Base-by-base conservation (phyloP, 2,329 filamentous ascomycete genomes). In the Cercospora brassicicola region DNA sequence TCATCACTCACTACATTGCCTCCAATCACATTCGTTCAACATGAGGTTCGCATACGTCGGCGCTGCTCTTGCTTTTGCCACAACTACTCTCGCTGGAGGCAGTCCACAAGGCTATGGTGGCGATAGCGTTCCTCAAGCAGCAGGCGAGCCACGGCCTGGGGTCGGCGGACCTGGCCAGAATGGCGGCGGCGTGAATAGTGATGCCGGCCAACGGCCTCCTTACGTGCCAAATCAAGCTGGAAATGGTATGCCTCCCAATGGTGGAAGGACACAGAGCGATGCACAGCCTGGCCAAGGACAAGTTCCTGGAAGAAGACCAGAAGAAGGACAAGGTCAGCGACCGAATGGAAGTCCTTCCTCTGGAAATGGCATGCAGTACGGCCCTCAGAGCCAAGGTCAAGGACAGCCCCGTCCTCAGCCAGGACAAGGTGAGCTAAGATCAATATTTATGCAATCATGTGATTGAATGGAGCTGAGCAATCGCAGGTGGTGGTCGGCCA, bases 31-130 rank as follows among this genome's bases (percentile, higher is more conserved):
- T 20, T 42, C 23, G 6, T 15, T 33, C 56, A 61, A 63, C 28
- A 69, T 69, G 65, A 67, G 59, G 20, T 64, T 64, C 60, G 51
- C 64, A 48, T 20, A 45, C 45, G 42, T 61, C 39, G 42, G 26
- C 18, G 61, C 59, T 26, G 67, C 67, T 20, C 23, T 67, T 0
- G 60, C 53, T 4, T 53, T 64, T 5, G 55, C 56, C 26, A 53
- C 60, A 4, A 60, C 60, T n/a, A 36, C 55, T 7, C 18, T 53
- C 15, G 65, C 60, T 10, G 60, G 18, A 13, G 30, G 31, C 13
- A 36, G 15, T 31, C 65, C 53, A 5, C 60, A 18, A 13, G n/a
- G 36, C 9, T 64, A 39, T n/a, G 36, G 13, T 2, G 36, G 36
- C 0, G 36, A 39, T n/a, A 39, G 36, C 13, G 36, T 39, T 39